Percentiles rank a stretch among this genome's conserved stretches.
These are phyloP conservation scores for Cercospora canescens DNA, from an alignment of 2,329 filamentous ascomycete genomes.

Conservation along the genomic window DNA sequence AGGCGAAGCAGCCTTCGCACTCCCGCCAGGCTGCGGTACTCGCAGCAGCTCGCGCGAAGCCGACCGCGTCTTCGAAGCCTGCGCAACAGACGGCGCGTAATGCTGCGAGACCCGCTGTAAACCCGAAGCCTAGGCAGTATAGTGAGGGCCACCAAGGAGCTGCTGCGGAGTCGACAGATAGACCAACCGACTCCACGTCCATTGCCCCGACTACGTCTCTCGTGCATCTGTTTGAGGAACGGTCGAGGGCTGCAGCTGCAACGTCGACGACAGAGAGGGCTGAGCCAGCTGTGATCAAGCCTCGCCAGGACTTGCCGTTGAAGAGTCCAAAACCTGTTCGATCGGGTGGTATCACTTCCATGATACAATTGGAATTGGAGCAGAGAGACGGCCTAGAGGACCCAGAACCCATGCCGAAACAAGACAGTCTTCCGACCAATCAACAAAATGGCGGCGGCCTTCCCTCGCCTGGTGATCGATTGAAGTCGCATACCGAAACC, in stretches of 20 bases:
- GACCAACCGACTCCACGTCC: conserved; percentile 25
- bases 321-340: conserved; percentile 44
- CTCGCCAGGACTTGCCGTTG: conserved; percentile 36
- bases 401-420: neutral
- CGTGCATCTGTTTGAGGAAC: conserved; percentile 68
- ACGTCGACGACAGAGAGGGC: conserved; percentile 22
- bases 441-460: neutral
- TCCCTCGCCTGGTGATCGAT: conserved; percentile 19
- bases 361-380: conserved; percentile 33
- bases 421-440: neutral
- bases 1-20: conserved; percentile 24
- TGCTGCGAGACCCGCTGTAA: conserved; percentile 24
- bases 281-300: conserved; percentile 26
- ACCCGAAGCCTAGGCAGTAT: conserved; percentile 33
- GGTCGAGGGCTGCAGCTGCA: conserved; percentile 23
- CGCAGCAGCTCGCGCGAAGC: conserved; percentile 28
- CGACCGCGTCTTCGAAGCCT: conserved; percentile 9
- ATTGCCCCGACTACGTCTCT: conserved; percentile 60
- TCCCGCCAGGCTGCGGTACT: conserved; percentile 33
- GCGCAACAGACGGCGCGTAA: conserved; percentile 2
- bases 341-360: conserved; percentile 33
- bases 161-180: conserved; percentile 22
- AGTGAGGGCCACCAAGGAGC: conserved; percentile 16
- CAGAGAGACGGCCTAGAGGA: conserved; percentile 9
- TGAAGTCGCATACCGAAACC: conserved; percentile 14